These are phyloP conservation scores for Acacia concinna DNA, from an alignment of 331 rosid species.

Conservation along the genomic window DNA sequence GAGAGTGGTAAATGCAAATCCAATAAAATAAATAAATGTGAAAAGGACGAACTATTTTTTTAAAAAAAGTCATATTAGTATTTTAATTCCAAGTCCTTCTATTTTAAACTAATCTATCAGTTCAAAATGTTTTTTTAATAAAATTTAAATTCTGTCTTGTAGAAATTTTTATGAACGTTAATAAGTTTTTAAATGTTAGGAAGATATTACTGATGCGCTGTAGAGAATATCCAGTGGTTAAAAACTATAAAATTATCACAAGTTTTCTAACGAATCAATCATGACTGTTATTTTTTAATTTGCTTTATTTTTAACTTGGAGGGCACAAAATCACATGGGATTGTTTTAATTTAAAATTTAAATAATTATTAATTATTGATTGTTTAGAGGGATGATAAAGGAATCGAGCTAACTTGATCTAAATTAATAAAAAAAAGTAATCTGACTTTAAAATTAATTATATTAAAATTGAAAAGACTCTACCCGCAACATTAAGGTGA, in stretches of 20 bases:
- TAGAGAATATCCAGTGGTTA: background rate
- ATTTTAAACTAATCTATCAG: background rate
- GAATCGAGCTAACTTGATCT: background rate
- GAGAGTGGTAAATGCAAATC: no score
- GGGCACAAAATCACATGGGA: background rate
- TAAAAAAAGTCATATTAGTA: background rate
- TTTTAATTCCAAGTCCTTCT: background rate
- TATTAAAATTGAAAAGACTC: background rate
- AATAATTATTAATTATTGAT: background rate
- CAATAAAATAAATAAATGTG: no score
- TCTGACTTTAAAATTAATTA: no score
- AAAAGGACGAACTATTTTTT: no score
- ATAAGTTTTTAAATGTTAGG: background rate
- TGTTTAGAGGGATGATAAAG: background rate
- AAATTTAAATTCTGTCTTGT: background rate
- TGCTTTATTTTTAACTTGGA: background rate
- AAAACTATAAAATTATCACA: background rate
- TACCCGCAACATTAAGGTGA: background rate
- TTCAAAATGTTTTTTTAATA: background rate
- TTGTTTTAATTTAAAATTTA: background rate
- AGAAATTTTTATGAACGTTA: background rate
- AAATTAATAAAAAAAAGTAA: no score
- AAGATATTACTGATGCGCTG: background rate
- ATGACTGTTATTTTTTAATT: background rate
- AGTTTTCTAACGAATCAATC: background rate